Base-by-base conservation (phyloP, 2,329 filamentous ascomycete genomes). In the Clarireedia monteithiana region DNA sequence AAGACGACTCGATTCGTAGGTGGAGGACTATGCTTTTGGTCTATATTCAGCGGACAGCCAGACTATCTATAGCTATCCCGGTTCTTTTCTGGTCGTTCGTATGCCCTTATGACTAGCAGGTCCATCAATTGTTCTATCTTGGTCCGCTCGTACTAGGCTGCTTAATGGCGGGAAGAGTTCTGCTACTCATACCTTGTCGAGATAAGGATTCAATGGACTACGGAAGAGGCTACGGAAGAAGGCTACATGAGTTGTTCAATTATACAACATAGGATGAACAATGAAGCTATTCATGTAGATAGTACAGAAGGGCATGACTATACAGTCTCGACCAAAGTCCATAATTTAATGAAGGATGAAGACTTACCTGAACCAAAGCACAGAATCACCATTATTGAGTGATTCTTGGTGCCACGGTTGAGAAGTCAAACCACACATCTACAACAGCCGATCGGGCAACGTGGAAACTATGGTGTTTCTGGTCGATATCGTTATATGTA, bases 21-120 rank as follows among this genome's bases (percentile, higher is more conserved):
- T 45, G 68, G 6, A 55, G 51, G 12, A 63, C 65, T 1, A 51
- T 65, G 23, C 65, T 66, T 0, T 56, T 69, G 6, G 58, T 62
- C 5, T 40, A 64, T 6, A 62, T 62, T 20, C 58, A 64, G n/a
- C 46, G 9, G 12, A 2, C 44, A 3, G 58, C 63, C 27, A 51
- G 67, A 44, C 65, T 60, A 60, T 53, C 53, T 6, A 60, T 65
- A 12, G 63, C 63, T 4, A 12, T 66, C 10, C 57, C 59, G 1
- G 51, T 70, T 6, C 14, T 62, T 6, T 15, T 61, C 1, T 66
- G 60, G 48, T 64, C 64, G 1, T 17, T 61, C 9, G 38, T 56
- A 5, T 50, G 55, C 6, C 60, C 63, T 20, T 20, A 20, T 20
- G 1, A 20, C 2, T 20, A 2, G 20, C 20, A 20, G 20, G 20